Conservation (phyloP, 2,329 filamentous ascomycete genomes). For the Cryphonectria radicalis region DNA sequence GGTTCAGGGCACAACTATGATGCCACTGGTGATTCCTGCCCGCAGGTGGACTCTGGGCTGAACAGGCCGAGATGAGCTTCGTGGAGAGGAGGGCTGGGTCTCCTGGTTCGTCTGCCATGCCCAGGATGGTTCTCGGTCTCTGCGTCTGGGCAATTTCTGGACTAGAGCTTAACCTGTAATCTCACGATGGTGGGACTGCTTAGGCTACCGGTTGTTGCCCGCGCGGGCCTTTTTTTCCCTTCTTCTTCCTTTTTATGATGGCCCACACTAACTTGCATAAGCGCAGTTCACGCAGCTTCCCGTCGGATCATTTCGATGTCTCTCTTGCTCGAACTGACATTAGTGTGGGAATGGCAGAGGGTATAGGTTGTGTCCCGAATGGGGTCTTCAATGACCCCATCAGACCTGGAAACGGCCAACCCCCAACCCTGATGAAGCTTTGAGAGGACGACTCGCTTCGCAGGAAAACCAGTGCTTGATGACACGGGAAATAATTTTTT, state of each 20-base stretch:
- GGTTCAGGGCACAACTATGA: conserved; percentile 3
- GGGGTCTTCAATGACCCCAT: conserved; percentile 8
- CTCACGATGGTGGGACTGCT: conserved; percentile 29
- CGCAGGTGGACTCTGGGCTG: neutral
- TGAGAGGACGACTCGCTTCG: neutral
- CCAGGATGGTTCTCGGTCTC: conserved; percentile 24
- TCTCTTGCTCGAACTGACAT: conserved; percentile 4
- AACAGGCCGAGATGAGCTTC: conserved; percentile 7
- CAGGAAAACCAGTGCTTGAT: neutral
- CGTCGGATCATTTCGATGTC: conserved; percentile 10
- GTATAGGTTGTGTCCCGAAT: conserved; percentile 11
- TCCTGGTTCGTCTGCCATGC: neutral
- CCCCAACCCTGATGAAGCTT: conserved; percentile 1
- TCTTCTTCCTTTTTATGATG: conserved; percentile 10
- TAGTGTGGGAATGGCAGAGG: conserved; percentile 8
- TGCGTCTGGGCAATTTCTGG: conserved; percentile 28
- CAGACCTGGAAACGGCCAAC: neutral
- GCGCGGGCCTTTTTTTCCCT: neutral
- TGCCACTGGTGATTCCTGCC: neutral
- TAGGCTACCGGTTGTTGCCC: conserved; percentile 14
- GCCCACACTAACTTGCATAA: conserved; percentile 29
- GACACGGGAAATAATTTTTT: no score
- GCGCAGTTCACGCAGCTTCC: conserved; percentile 31
- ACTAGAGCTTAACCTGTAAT: conserved; percentile 27
- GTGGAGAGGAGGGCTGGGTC: conserved; percentile 6